phyloP scores from a whole-genome alignment of 129 eudicot genomes.

The Heracleum sosnowskyi region DNA sequence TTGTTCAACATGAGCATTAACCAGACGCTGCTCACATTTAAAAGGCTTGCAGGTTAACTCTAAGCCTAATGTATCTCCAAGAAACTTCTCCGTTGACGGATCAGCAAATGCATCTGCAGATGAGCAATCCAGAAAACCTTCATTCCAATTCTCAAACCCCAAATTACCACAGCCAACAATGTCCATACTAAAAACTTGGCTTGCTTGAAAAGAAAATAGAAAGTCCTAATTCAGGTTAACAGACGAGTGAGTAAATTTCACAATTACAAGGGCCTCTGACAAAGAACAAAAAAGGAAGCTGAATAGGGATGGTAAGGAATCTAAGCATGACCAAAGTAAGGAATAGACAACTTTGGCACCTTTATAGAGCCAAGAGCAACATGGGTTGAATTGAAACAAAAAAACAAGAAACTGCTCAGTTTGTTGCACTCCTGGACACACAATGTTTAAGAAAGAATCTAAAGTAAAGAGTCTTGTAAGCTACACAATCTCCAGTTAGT shows the following conservation, averaged over 20 bases:
- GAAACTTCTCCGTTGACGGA: background rate
- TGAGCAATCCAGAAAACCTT: background rate
- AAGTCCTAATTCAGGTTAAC: background rate
- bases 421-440: background rate
- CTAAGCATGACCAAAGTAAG: background rate
- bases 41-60: background rate
- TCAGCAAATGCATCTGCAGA: background rate
- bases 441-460: background rate
- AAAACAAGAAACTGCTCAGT: background rate
- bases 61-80: background rate
- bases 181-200: background rate
- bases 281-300: background rate
- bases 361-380: slow-evolving; percentile 9
- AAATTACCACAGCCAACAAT: background rate
- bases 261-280: background rate
- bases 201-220: background rate
- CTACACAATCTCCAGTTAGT: slow-evolving; percentile 6
- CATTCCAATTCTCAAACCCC: slow-evolving; percentile 5
- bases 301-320: background rate
- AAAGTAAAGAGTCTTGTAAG: background rate
- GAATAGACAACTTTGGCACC: background rate
- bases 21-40: background rate
- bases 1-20: background rate
- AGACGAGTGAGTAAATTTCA: background rate
- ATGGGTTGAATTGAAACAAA: background rate